A percentile compares a stretch with the other conserved stretches of the same genome.
phyloP scores from a whole-genome alignment of 2,329 filamentous ascomycete genomes.

The Cercospora sesami region DNA sequence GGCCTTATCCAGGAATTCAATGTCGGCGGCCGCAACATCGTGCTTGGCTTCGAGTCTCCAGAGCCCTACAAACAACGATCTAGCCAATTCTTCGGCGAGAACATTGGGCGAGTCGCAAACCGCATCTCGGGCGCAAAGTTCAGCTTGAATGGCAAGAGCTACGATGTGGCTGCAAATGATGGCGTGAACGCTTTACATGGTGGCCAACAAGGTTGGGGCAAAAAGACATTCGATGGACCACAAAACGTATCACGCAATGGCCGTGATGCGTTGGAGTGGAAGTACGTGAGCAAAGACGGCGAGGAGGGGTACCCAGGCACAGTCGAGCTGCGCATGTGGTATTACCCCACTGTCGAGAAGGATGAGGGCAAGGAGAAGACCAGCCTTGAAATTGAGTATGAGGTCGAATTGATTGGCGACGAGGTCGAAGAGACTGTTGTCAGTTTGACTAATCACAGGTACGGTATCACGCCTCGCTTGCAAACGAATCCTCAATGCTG shows the following conservation, averaged over 20 bases:
- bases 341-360: conserved; percentile 70
- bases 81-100: conserved; percentile 82
- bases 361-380: conserved; percentile 62
- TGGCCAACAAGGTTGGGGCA: conserved; percentile 71
- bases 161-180: conserved; percentile 73
- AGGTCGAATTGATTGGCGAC: conserved; percentile 72
- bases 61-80: conserved; percentile 76
- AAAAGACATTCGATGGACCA: conserved; percentile 74
- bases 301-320: conserved; percentile 90
- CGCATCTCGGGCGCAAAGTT: conserved; percentile 73
- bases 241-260: conserved; percentile 55
- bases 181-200: conserved; percentile 65
- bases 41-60: conserved; percentile 77
- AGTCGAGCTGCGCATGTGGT: conserved; percentile 74
- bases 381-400: conserved; percentile 83
- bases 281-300: conserved; percentile 68
- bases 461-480: conserved; percentile 6
- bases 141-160: conserved; percentile 69
- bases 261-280: conserved; percentile 49
- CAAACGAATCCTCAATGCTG: conserved; percentile 16
- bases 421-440: conserved; percentile 84
- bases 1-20: conserved; percentile 80
- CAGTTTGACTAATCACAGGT: conserved; percentile 96
- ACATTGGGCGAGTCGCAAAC: conserved; percentile 82
- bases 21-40: conserved; percentile 79